phyloP scores from a whole-genome alignment of 148 eudicot genomes.

The Fagopyrum tataricum region DNA sequence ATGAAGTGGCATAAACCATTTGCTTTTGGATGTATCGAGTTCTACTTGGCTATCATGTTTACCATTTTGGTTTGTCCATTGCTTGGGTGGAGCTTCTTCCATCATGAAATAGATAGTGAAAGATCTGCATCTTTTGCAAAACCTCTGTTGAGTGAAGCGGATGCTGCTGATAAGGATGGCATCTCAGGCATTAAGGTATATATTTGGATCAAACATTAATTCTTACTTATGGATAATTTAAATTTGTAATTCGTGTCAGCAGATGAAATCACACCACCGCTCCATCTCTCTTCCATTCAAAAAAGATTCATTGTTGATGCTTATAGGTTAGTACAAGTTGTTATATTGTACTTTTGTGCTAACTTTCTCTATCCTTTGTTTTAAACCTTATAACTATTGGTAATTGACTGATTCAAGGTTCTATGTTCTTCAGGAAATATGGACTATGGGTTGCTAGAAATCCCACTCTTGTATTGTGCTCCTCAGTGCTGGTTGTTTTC shows the following conservation, averaged over 20 bases:
- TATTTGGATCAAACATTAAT: neutral
- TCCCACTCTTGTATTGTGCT: slow-evolving; percentile 47
- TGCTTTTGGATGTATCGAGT: slow-evolving; percentile 35
- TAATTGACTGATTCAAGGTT: slow-evolving; percentile 1
- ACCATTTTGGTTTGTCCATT: slow-evolving; percentile 45
- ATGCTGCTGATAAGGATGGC: slow-evolving; percentile 22
- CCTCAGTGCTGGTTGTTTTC: slow-evolving; percentile 51
- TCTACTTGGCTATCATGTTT: slow-evolving; percentile 45
- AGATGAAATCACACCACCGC: slow-evolving; percentile 19
- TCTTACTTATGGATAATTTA: neutral
- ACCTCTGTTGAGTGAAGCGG: slow-evolving; percentile 37
- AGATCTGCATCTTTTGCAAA: slow-evolving; percentile 30
- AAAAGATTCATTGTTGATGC: slow-evolving; percentile 43
- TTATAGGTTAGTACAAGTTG: slow-evolving; percentile 38
- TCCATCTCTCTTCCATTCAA: slow-evolving; percentile 35
- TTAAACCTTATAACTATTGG: neutral
- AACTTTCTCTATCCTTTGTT: neutral
- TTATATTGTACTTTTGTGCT: neutral
- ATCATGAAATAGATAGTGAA: slow-evolving; percentile 30
- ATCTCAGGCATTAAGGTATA: slow-evolving; percentile 22
- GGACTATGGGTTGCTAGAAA: slow-evolving; percentile 73
- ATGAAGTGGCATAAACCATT: neutral
- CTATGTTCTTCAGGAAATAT: slow-evolving; percentile 39
- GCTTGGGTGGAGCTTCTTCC: slow-evolving; percentile 52
- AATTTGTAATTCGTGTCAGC: neutral